Evolutionary conservation across 306 rosid genomes (phyloP), one percentile per base, ranked within the genome.

Genomic region (Astragalus membranaceus): DNA sequence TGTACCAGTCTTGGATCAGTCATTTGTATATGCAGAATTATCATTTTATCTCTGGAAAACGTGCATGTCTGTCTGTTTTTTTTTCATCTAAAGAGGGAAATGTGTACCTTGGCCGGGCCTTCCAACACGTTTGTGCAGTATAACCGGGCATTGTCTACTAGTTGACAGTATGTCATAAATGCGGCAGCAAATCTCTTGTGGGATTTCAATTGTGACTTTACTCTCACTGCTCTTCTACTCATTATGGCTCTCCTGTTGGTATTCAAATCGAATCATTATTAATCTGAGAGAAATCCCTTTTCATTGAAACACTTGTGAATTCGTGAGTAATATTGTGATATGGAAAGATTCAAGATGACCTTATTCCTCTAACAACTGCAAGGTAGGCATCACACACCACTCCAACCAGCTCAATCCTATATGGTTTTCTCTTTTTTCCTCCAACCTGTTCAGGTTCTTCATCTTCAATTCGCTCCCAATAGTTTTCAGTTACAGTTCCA

Each of bases 341-440:
- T 47, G 12, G 53, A 44, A 73, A 51, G 32, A 66, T 53, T 42
- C 4, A 56, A 60, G 16, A 48, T 49, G 70, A 75, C 97, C 97
- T 90, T 83, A 84, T 88, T 81, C 96, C 97, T 87, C 97, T 79
- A 61, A 85, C 75, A 26, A 88, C 95, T 51, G 97, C 96, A 35
- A 90, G 86, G 76, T 90, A 91, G 69, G 96, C 99, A 81, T 94
- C 99, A 47, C 99, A 94, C 5, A 94, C 96, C 75, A 91, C 92
- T 77, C 99, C 99, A 77, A 94, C 97, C 16, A 94, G 85, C 78
- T 94, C 97, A 75, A 94, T 94, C 83, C 99, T 84, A 77, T 94
- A 94, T 36, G 99, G 96, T 79, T 85, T 94, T 85, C 99, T 91
- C 84, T 33, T 88, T 74, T 82, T 90, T 49, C 89, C 96, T 56